Evolutionary conservation across 768 basidiomycete genomes (phyloP).

Genomic region (Ramaria sp.): DNA sequence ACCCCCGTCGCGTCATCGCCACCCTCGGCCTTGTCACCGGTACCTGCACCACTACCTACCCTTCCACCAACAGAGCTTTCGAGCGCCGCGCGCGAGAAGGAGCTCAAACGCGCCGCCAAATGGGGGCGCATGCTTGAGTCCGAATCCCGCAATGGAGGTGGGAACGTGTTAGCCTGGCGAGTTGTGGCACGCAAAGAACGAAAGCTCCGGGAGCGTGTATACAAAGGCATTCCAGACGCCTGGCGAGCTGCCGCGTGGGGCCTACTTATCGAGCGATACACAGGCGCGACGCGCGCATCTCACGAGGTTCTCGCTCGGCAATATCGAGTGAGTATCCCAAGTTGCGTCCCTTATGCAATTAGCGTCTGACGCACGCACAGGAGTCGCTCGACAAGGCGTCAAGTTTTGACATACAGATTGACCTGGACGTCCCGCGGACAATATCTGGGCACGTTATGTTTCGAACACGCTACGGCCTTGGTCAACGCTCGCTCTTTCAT

Average conservation of each 20-base stretch:
- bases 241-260: conserved; percentile 95
- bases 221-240: conserved; percentile 94
- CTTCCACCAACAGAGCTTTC: conserved; percentile 37
- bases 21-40: conserved; percentile 31
- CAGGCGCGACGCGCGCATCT: conserved; percentile 20
- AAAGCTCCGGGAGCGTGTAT: conserved; percentile 67
- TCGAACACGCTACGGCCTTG: conserved; percentile 88
- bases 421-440: conserved; percentile 93
- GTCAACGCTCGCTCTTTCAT: conserved; percentile 92
- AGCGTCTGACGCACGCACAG: conserved; percentile 34
- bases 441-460: conserved; percentile 94
- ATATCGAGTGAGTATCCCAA: conserved; percentile 18
- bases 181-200: conserved; percentile 52
- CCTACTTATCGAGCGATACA: conserved; percentile 50
- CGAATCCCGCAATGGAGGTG: conserved; percentile 56
- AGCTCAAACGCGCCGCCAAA: conserved; percentile 71
- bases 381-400: conserved; percentile 71
- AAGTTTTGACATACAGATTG: conserved; percentile 90
- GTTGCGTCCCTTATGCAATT: conserved; percentile 9
- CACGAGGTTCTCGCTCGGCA: conserved; percentile 25
- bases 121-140: conserved; percentile 89
- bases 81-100: conserved; percentile 39
- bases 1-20: conserved; percentile 21
- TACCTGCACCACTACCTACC: conserved; percentile 34
- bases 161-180: conserved; percentile 66